A percentile compares a stretch with the other conserved stretches of the same genome.
Conservation (phyloP, 345 rosid species). For the Arabidopsis thaliana region TAIR10.1 NC_003075.7:1224001-1224500, state of each 20-base stretch:
- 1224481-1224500: slow-evolving; percentile 3
- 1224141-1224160: too few species aligned
- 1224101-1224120: too few species aligned
- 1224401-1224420: slow-evolving; percentile 18
- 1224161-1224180: too few species aligned
- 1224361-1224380: not conserved
- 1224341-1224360: not conserved
- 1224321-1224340: not conserved
- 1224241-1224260: not conserved
- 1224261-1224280: not conserved
- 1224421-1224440: not conserved
- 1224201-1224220: too few species aligned
- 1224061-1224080: too few species aligned
- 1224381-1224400: not conserved
- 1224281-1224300: not conserved
- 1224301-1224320: not conserved
- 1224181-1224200: too few species aligned
- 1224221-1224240: too few species aligned
- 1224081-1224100: too few species aligned
- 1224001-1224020: too few species aligned
- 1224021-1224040: too few species aligned
- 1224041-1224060: too few species aligned
- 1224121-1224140: too few species aligned
- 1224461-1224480: slow-evolving; percentile 15
- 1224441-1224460: not conserved